Percentiles rank a stretch among this genome's conserved stretches.
phyloP scores from a whole-genome alignment of 2,329 filamentous ascomycete species.

The Didymella exigua region DNA sequence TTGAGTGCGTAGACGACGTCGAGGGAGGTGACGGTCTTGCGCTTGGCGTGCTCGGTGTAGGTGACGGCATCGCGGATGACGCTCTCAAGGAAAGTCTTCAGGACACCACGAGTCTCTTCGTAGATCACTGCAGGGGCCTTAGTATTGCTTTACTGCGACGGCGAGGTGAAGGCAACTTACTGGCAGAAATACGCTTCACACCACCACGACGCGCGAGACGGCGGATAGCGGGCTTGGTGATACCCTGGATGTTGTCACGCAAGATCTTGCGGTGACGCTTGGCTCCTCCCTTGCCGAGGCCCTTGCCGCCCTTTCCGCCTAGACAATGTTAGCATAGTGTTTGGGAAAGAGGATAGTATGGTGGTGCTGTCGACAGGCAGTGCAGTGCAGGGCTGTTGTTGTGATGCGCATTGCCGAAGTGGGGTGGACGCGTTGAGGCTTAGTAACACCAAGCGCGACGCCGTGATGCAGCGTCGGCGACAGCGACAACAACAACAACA shows the following conservation, averaged over 20 bases:
- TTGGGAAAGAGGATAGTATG: slow-evolving; percentile 2
- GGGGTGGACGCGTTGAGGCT: slow-evolving; percentile 26
- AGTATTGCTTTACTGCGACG: slow-evolving; percentile 19
- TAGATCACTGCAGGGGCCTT: slow-evolving; percentile 66
- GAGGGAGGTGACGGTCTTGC: slow-evolving; percentile 77
- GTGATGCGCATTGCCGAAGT: slow-evolving; percentile 23
- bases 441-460: slow-evolving; percentile 33
- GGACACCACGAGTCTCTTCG: slow-evolving; percentile 77
- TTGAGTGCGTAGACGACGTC: slow-evolving; percentile 69
- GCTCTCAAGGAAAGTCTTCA: slow-evolving; percentile 78
- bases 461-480: slow-evolving; percentile 17
- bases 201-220: slow-evolving; percentile 61
- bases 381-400: slow-evolving; percentile 19
- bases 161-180: slow-evolving; percentile 40
- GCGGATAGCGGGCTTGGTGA: slow-evolving; percentile 61
- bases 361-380: slow-evolving; percentile 21
- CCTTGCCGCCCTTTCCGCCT: slow-evolving; percentile 62
- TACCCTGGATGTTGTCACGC: slow-evolving; percentile 62
- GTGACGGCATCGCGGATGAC: slow-evolving; percentile 79
- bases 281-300: slow-evolving; percentile 60
- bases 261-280: slow-evolving; percentile 63
- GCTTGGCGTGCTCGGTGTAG: slow-evolving; percentile 81
- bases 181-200: slow-evolving; percentile 60
- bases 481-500: slow-evolving; percentile 16
- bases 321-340: slow-evolving; percentile 41